Evolutionary conservation across 345 rosid genomes (phyloP).

Genomic region (Erucastrum elatum): DNA sequence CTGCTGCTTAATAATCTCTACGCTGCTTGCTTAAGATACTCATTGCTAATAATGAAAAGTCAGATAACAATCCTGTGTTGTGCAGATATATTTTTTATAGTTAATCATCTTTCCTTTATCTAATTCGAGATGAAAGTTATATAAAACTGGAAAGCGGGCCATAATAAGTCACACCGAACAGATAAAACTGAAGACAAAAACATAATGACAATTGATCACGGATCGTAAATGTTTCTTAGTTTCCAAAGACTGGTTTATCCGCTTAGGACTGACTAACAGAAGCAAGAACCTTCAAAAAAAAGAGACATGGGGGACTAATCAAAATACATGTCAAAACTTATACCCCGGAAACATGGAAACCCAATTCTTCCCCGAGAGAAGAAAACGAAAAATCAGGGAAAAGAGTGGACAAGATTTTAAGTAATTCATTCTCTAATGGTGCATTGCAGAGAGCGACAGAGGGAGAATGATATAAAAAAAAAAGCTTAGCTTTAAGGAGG

Average conservation of each 20-base stretch:
- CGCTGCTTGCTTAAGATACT: background rate
- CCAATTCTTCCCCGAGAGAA: background rate
- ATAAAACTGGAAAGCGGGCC: background rate
- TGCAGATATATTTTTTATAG: background rate
- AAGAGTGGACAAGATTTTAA: background rate
- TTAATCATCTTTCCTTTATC: background rate
- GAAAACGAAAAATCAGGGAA: background rate
- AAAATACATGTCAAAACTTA: conserved; percentile 27
- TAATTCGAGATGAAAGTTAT: background rate
- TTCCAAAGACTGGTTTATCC: background rate
- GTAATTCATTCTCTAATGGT: background rate
- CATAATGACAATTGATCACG: background rate
- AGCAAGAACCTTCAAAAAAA: background rate
- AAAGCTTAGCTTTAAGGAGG: conserved; percentile 3
- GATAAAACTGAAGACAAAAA: background rate
- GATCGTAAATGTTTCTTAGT: background rate
- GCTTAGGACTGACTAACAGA: background rate
- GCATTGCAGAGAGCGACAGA: conserved; percentile 8
- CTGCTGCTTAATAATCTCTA: background rate
- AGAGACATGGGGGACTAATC: background rate
- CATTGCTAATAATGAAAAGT: background rate
- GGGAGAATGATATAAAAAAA: background rate
- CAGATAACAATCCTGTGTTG: background rate
- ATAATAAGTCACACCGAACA: background rate
- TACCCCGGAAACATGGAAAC: conserved; percentile 5